Evolutionary conservation across 257 asterid species (phyloP).

Genomic region (Avicennia marina): DNA sequence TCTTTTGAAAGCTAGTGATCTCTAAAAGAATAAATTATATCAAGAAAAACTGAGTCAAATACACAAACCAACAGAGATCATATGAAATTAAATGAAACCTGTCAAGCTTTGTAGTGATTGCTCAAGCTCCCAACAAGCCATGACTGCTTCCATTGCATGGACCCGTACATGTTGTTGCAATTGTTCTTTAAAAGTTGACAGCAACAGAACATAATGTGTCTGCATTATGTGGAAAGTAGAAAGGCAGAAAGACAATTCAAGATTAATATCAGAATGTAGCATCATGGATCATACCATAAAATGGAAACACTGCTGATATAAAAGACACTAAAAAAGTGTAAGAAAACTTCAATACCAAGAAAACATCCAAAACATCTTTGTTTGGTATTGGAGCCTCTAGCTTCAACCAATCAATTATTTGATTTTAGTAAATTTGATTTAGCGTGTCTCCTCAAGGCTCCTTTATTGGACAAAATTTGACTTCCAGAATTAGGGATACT

Average conservation of each 20-base stretch:
- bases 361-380: neutral
- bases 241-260: neutral
- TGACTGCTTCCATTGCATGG: conserved; percentile 99
- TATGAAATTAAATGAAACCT: conserved; percentile 34
- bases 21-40: neutral
- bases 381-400: neutral
- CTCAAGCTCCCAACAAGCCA: conserved; percentile 99
- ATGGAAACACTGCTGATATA: neutral
- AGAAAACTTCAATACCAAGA: neutral
- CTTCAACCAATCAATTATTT: neutral
- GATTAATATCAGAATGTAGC: neutral
- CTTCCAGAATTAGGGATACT: neutral
- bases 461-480: neutral
- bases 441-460: neutral
- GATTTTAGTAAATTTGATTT: neutral
- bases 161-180: conserved; percentile 95
- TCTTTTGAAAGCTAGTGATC: neutral
- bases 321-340: neutral
- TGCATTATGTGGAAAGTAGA: conserved; percentile 22
- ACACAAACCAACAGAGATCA: neutral
- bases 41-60: neutral
- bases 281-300: neutral
- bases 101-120: conserved; percentile 92
- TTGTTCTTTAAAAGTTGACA: conserved; percentile 92
- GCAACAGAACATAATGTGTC: conserved; percentile 89